These are phyloP conservation scores for Vaccinium myrtillus DNA, from an alignment of 148 eudicot species.

Conservation along the genomic window DNA sequence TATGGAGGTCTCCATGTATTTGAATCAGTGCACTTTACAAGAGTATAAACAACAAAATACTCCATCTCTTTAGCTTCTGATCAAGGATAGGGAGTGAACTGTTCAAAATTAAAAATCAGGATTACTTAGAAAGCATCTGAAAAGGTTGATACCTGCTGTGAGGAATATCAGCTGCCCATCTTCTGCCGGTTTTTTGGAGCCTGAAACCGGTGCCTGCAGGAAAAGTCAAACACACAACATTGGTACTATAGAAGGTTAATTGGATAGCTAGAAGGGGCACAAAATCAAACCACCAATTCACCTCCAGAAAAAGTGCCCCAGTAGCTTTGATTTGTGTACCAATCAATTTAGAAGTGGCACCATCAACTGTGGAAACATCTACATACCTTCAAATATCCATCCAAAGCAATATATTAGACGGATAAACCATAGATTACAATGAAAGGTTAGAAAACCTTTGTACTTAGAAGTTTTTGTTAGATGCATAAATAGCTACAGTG, in stretches of 20 bases:
- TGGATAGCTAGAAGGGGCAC: not conserved
- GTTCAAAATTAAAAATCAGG: not conserved
- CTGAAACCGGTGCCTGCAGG: conserved; percentile 92
- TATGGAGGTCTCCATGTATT: not conserved
- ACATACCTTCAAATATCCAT: conserved; percentile 63
- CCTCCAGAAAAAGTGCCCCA: conserved; percentile 92
- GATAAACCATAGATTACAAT: not conserved
- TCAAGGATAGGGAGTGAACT: not conserved
- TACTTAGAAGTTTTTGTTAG: not conserved
- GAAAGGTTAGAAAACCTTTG: not conserved
- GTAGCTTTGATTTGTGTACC: conserved; percentile 56
- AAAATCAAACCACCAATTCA: conserved; percentile 24
- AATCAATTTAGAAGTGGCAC: conserved; percentile 66
- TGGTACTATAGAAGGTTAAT: not conserved
- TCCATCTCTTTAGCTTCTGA: not conserved
- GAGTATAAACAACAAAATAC: not conserved
- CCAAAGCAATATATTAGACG: not conserved
- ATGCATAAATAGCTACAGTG: not conserved
- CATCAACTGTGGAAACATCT: conserved; percentile 97
- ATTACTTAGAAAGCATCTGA: not conserved
- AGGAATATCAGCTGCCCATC: conserved; percentile 91
- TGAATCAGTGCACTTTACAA: not conserved
- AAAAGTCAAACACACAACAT: conserved; percentile 9
- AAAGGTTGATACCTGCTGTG: conserved; percentile 55
- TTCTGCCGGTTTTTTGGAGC: conserved; percentile 95